phyloP scores from a whole-genome alignment of 441 rosid species.

The Gossypium laxum region DNA sequence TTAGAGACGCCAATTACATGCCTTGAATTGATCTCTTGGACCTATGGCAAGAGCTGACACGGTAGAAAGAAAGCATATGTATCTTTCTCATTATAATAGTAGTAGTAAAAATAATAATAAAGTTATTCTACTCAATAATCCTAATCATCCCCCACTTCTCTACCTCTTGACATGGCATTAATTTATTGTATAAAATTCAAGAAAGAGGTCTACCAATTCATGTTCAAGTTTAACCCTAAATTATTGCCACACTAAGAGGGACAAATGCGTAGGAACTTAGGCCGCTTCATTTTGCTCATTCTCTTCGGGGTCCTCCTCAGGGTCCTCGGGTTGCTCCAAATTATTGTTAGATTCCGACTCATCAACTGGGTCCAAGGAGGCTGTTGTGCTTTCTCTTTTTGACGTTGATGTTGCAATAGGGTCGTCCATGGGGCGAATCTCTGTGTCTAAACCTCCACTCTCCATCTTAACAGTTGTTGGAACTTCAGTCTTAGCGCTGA shows the following conservation, averaged over 20 bases:
- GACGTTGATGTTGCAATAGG: neutral
- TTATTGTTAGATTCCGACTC: neutral
- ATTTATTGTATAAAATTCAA: neutral
- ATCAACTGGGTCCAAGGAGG: neutral
- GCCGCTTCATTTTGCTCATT: neutral
- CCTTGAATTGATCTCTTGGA: neutral
- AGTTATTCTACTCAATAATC: neutral
- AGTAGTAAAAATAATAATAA: neutral
- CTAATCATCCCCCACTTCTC: neutral
- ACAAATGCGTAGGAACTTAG: neutral
- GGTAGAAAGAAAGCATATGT: neutral
- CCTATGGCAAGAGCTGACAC: neutral
- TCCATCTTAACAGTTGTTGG: neutral
- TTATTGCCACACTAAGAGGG: neutral
- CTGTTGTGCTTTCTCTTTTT: constrained; percentile 20
- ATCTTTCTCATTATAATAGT: neutral
- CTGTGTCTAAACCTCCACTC: neutral
- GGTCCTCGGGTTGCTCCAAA: neutral
- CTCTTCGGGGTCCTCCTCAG: neutral
- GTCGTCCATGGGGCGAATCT: neutral
- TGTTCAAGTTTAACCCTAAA: neutral
- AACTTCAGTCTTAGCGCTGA: neutral
- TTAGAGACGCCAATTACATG: neutral
- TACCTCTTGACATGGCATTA: neutral
- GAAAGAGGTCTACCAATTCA: neutral